Percentiles rank a stretch among this genome's conserved stretches.
Conservation (phyloP, 108 stramenopile genomes). For the Nitzschia inconspicua region DNA sequence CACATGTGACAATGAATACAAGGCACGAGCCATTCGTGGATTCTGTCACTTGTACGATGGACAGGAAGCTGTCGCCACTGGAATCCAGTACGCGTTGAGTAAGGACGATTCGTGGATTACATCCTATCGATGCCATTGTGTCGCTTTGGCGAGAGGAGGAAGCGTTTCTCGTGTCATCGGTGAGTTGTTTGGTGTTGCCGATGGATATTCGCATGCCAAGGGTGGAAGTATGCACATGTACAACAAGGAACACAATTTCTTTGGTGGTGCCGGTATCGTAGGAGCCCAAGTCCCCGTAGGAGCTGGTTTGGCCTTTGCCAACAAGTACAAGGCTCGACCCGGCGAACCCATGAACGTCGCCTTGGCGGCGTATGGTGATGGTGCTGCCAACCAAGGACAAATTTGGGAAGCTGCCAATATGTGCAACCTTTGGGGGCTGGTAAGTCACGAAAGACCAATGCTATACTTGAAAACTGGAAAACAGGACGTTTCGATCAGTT, state of each 20-base stretch:
- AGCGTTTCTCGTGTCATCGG: slow-evolving; percentile 85
- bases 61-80: slow-evolving; percentile 98
- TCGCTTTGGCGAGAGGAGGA: slow-evolving; percentile 89
- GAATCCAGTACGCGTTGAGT: slow-evolving; percentile 87
- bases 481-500: too few relatives aligned
- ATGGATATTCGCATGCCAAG: slow-evolving; percentile 89
- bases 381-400: slow-evolving; percentile 99
- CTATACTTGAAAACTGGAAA: too few relatives aligned
- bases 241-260: slow-evolving; percentile 97
- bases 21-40: slow-evolving; percentile 96
- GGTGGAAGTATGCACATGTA: slow-evolving; percentile 99
- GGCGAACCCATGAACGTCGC: slow-evolving; percentile 95
- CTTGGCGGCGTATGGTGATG: slow-evolving; percentile 98
- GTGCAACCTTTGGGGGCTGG: slow-evolving; percentile 89
- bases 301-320: slow-evolving; percentile 94
- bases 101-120: slow-evolving; percentile 95
- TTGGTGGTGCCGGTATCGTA: slow-evolving; percentile 98
- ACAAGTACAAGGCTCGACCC: slow-evolving; percentile 94
- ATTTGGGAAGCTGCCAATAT: slow-evolving; percentile 99
- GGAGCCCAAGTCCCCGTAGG: slow-evolving; percentile 99
- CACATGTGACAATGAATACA: slow-evolving; percentile 99
- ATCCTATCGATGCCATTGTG: slow-evolving; percentile 97
- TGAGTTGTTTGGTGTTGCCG: slow-evolving; percentile 85
- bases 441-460: too few relatives aligned
- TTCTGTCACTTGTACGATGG: slow-evolving; percentile 99